Conservation (phyloP, 192 early-diverging fungal genomes). For the Linderina pennispora region DNA sequence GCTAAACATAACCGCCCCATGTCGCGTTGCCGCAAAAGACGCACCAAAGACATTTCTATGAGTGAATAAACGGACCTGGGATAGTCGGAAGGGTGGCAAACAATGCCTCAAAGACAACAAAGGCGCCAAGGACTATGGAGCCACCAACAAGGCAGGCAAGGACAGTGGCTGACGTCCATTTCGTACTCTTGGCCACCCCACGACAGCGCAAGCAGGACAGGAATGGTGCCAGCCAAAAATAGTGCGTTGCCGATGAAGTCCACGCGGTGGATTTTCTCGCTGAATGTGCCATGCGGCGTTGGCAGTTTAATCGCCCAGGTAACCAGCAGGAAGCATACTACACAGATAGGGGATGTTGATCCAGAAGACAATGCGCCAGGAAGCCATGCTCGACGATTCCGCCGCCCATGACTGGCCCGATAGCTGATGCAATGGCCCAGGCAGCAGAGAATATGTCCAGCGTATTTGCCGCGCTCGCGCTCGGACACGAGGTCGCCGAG, state of each 20-base stretch:
- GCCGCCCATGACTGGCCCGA: background rate
- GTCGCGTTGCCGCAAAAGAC: background rate
- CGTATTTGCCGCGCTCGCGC: background rate
- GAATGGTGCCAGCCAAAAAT: slow-evolving; percentile 43
- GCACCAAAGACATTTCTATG: slow-evolving; percentile 11
- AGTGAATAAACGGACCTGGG: slow-evolving; percentile 42
- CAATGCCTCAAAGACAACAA: slow-evolving; percentile 50
- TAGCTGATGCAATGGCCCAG: background rate
- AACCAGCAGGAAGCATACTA: background rate
- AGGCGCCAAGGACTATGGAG: slow-evolving; percentile 17
- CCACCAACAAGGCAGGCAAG: slow-evolving; percentile 16
- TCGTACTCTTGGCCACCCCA: slow-evolving; percentile 54
- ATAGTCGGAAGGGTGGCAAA: slow-evolving; percentile 47
- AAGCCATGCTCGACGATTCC: background rate
- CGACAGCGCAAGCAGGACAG: slow-evolving; percentile 56
- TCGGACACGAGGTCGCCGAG: background rate
- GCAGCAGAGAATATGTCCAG: background rate
- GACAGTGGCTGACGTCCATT: slow-evolving; percentile 36
- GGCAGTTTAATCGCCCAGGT: slow-evolving; percentile 2
- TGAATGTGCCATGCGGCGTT: background rate
- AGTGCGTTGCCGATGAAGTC: slow-evolving; percentile 53
- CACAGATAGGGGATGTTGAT: background rate
- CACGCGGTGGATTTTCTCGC: slow-evolving; percentile 46
- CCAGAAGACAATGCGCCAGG: background rate
- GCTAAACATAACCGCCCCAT: background rate